A percentile compares a stretch with the other conserved stretches of the same genome.
Conservation (phyloP, 2,329 filamentous ascomycete species). For the Calonectria pseudoturangicola region DNA sequence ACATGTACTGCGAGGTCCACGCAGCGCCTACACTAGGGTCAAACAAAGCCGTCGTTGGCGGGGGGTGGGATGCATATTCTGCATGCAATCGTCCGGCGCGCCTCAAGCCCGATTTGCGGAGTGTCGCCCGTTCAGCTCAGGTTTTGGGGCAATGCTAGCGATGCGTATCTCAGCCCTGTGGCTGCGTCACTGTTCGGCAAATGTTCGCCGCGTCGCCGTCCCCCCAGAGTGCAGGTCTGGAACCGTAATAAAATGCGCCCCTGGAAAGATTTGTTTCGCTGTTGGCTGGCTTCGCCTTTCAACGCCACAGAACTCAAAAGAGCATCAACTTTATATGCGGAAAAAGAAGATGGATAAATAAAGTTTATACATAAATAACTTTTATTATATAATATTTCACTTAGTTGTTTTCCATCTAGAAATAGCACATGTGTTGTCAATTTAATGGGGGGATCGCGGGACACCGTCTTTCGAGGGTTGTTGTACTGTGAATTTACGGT, state of each 20-base stretch:
- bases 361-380: too few species aligned
- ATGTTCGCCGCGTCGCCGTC: not conserved
- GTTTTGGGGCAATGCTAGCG: not conserved
- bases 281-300: too few species aligned
- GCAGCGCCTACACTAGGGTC: not conserved
- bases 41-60: constrained; percentile 3
- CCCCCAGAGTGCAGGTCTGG: not conserved
- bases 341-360: too few species aligned
- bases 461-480: too few species aligned
- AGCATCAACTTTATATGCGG: too few species aligned
- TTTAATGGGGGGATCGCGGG: too few species aligned
- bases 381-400: too few species aligned
- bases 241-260: not conserved
- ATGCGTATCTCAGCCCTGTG: constrained; percentile 4
- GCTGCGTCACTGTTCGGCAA: not conserved
- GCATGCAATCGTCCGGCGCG: constrained; percentile 18
- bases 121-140: constrained; percentile 1
- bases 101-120: constrained; percentile 10
- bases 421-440: too few species aligned
- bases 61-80: constrained; percentile 6
- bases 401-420: too few species aligned
- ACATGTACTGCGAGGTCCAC: not conserved
- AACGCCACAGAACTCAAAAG: too few species aligned
- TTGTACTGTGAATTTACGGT: too few species aligned
- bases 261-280: too few species aligned